Evolutionary conservation across 495 filamentous ascomycete species (phyloP).

Genomic region (Parathielavia hyrcaniae): DNA sequence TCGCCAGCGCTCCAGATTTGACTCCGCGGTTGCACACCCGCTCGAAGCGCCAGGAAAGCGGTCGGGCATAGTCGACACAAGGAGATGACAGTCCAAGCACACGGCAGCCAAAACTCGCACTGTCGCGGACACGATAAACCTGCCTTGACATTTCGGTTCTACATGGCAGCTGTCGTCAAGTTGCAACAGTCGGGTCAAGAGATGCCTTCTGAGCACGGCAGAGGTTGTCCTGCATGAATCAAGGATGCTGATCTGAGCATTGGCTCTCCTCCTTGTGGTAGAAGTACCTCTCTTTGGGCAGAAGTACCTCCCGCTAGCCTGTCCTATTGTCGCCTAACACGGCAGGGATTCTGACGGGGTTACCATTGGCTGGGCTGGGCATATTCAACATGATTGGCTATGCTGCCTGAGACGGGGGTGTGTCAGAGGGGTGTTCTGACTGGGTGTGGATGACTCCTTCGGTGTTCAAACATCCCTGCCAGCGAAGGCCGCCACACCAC

Average conservation of each 20-base stretch:
- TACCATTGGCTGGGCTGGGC: slow-evolving; percentile 11
- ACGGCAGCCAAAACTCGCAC: not conserved
- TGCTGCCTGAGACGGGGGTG: slow-evolving; percentile 17
- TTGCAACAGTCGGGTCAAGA: not conserved
- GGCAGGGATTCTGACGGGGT: slow-evolving; percentile 1
- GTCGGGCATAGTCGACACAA: not conserved
- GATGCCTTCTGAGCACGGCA: not conserved
- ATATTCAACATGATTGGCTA: slow-evolving; percentile 14
- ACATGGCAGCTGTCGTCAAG: not conserved
- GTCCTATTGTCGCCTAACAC: slow-evolving; percentile 24
- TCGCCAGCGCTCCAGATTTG: not conserved
- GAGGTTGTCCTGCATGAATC: not conserved
- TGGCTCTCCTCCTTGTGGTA: not conserved
- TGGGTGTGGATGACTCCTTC: slow-evolving; percentile 24
- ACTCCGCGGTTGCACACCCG: slow-evolving; percentile 1
- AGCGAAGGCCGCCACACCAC: slow-evolving; percentile 7
- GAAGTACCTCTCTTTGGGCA: slow-evolving; percentile 27
- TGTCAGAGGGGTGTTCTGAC: slow-evolving; percentile 18
- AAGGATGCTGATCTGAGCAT: not conserved
- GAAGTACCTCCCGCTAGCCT: slow-evolving; percentile 19
- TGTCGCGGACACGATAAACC: not conserved
- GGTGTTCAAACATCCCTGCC: slow-evolving; percentile 6
- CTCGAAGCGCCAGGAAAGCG: slow-evolving; percentile 11
- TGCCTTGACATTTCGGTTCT: not conserved
- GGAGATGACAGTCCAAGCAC: not conserved